A percentile compares a stretch with the other conserved stretches of the same genome.
Conservation (phyloP, 176 grass and related monocot species). For the Zoysia pacifica region DNA sequence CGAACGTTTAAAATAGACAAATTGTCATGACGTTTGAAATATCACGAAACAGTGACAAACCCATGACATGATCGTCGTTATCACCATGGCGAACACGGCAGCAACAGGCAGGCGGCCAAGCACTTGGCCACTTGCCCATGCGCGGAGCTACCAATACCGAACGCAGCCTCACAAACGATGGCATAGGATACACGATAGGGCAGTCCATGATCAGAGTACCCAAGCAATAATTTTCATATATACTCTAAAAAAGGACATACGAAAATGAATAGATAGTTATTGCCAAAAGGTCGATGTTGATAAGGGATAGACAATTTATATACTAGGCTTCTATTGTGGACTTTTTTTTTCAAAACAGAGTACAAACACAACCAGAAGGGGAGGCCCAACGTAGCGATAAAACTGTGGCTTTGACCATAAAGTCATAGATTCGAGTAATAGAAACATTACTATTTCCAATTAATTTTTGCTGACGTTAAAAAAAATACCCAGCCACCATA, state of each 20-base stretch:
- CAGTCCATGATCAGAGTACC: neutral
- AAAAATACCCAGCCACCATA: neutral
- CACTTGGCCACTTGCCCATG: neutral
- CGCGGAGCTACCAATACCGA: too few species aligned
- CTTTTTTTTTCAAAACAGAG: too few species aligned
- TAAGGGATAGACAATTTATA: neutral
- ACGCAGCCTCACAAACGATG: neutral
- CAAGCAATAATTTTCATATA: neutral
- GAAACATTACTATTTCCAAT: too few species aligned
- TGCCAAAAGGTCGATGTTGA: neutral
- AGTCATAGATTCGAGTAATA: neutral
- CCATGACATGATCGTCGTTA: conserved; percentile 1
- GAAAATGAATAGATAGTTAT: neutral
- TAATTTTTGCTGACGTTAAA: neutral
- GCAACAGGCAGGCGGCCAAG: conserved; percentile 3
- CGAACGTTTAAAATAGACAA: too few species aligned
- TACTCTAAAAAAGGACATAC: neutral
- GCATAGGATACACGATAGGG: neutral
- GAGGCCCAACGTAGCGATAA: neutral
- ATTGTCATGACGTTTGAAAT: too few species aligned
- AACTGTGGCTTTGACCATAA: too few species aligned
- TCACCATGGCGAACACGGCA: conserved; percentile 23
- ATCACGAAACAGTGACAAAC: neutral
- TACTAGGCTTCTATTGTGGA: neutral
- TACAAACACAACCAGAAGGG: too few species aligned